Evolutionary conservation across 2,329 filamentous ascomycete species (phyloP).

Genomic region (Zasmidium cellare): DNA sequence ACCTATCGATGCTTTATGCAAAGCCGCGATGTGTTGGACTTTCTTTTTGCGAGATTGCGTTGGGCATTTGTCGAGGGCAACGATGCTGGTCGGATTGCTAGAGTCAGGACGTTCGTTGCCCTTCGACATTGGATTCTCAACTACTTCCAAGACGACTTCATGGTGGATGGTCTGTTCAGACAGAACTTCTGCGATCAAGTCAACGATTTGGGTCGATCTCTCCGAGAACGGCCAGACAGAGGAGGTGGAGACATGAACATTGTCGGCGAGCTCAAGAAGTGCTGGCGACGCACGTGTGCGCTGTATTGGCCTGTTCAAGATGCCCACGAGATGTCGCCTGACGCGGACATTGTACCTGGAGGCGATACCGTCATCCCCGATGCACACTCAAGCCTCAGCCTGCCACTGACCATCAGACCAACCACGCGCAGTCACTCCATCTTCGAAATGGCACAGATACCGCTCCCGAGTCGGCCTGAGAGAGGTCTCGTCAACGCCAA

Average conservation of each 20-base stretch:
- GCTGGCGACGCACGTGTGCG: conserved; percentile 88
- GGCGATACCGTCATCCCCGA: conserved; percentile 47
- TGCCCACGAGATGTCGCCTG: conserved; percentile 54
- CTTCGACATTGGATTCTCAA: conserved; percentile 97
- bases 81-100: conserved; percentile 83
- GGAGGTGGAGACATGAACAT: conserved; percentile 76
- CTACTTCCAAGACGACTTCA: conserved; percentile 95
- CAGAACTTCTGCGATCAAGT: conserved; percentile 77
- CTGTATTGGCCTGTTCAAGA: conserved; percentile 82
- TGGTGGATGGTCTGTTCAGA: conserved; percentile 72
- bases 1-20: conserved; percentile 89
- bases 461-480: conserved; percentile 17
- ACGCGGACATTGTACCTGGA: conserved; percentile 72
- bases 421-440: conserved; percentile 23
- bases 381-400: conserved; percentile 19
- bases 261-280: conserved; percentile 90
- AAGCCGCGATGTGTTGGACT: conserved; percentile 71
- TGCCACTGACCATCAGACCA: conserved; percentile 23
- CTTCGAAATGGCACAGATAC: conserved; percentile 25
- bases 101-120: conserved; percentile 92
- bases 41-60: conserved; percentile 78
- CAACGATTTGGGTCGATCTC: conserved; percentile 61
- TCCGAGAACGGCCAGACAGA: conserved; percentile 53
- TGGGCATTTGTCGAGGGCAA: conserved; percentile 83
- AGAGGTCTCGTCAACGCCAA: conserved; percentile 5